phyloP scores from a whole-genome alignment of 345 rosid genomes.

The Syzygium aqueum region DNA sequence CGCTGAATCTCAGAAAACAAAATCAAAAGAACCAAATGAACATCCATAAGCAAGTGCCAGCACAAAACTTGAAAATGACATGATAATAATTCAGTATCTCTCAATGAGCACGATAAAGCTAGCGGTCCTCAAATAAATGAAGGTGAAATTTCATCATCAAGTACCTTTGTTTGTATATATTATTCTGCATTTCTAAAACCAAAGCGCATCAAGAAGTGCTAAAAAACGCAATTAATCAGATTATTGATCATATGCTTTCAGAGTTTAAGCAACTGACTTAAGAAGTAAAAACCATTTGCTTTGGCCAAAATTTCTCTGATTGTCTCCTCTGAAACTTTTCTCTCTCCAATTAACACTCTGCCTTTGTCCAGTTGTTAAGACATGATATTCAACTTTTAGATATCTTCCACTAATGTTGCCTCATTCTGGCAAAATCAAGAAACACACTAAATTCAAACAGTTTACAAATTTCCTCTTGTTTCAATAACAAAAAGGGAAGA shows the following conservation, averaged over 20 bases:
- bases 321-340: neutral
- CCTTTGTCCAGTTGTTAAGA: neutral
- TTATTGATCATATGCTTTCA: neutral
- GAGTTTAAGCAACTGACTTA: neutral
- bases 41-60: neutral
- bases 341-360: neutral
- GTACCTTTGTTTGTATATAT: neutral
- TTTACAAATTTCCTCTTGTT: neutral
- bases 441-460: neutral
- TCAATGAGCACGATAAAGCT: neutral
- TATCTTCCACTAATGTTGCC: neutral
- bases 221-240: neutral
- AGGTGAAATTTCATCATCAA: neutral
- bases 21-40: neutral
- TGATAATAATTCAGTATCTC: neutral
- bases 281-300: neutral
- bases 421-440: neutral
- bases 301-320: neutral
- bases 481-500: neutral
- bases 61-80: neutral
- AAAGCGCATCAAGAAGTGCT: neutral
- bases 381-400: neutral
- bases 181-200: neutral
- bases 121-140: neutral
- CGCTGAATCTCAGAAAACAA: neutral